These are phyloP conservation scores for Ogataea glucozyma DNA, from an alignment of 805 yeast species.

Conservation along the genomic window DNA sequence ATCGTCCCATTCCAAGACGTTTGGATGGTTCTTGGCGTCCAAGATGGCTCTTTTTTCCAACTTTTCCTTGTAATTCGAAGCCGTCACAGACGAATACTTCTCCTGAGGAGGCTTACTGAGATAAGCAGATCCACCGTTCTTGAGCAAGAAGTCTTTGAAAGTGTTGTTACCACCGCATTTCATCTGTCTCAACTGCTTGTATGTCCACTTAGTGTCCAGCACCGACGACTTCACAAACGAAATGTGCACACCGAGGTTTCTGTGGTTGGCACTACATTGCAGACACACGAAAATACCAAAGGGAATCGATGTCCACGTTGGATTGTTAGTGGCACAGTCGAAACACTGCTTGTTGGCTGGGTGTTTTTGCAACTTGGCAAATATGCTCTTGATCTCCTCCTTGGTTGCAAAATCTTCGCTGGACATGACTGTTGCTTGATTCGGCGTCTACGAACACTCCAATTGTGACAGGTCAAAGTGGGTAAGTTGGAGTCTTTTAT, in stretches of 20 bases:
- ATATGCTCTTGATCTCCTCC: slow-evolving; percentile 68
- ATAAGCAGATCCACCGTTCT: slow-evolving; percentile 81
- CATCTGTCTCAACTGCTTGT: slow-evolving; percentile 85
- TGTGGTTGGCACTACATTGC: slow-evolving; percentile 93
- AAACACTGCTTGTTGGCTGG: slow-evolving; percentile 83
- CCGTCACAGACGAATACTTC: slow-evolving; percentile 80
- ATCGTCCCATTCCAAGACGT: slow-evolving; percentile 65
- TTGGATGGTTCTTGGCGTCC: slow-evolving; percentile 75
- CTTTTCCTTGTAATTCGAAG: slow-evolving; percentile 79
- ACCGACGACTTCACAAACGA: slow-evolving; percentile 91
- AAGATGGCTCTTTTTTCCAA: slow-evolving; percentile 64
- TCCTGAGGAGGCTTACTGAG: slow-evolving; percentile 67
- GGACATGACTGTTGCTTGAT: slow-evolving; percentile 6
- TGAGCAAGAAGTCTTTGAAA: slow-evolving; percentile 79
- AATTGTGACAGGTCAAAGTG: not conserved
- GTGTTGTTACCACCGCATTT: slow-evolving; percentile 90
- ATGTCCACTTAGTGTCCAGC: slow-evolving; percentile 86
- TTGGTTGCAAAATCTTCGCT: slow-evolving; percentile 54
- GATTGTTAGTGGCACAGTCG: slow-evolving; percentile 91
- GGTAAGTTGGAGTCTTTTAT: no score
- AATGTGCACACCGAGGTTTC: slow-evolving; percentile 94
- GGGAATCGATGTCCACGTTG: slow-evolving; percentile 98
- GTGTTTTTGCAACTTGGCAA: slow-evolving; percentile 59
- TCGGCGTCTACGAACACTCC: slow-evolving; percentile 8
- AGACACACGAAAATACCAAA: slow-evolving; percentile 91